phyloP scores from a whole-genome alignment of 345 rosid species.

The Fremontodendron californicum region DNA sequence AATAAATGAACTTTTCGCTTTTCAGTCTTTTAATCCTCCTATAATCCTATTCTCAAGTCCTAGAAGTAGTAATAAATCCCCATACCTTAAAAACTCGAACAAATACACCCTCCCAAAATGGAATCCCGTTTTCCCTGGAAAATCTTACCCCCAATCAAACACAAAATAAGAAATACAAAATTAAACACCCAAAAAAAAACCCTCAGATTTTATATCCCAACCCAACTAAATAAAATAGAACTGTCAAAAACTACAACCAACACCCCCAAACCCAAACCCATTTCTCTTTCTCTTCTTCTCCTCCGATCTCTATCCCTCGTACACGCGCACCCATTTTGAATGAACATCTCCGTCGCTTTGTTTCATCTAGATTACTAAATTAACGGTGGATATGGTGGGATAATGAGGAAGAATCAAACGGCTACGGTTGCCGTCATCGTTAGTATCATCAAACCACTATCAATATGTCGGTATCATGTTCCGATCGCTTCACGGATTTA shows the following conservation, averaged over 20 bases:
- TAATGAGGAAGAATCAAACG: conserved; percentile 31
- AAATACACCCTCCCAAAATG: conserved; percentile 18
- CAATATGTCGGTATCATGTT: conserved; percentile 51
- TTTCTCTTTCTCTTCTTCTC: conserved; percentile 14
- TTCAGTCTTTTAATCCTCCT: too few species aligned
- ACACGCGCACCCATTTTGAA: background rate
- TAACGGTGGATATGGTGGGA: conserved; percentile 29
- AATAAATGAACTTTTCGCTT: background rate
- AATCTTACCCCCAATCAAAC: conserved; percentile 17
- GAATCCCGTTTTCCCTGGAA: conserved; percentile 52
- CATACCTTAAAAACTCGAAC: background rate
- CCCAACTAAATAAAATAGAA: conserved; percentile 36
- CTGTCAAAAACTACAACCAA: conserved; percentile 17
- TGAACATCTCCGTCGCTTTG: background rate
- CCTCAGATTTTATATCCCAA: conserved; percentile 53
- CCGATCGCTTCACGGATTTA: conserved; percentile 63
- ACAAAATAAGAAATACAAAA: background rate
- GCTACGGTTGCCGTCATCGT: conserved; percentile 11
- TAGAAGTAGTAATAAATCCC: background rate
- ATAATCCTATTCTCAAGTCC: background rate
- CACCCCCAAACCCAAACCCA: conserved; percentile 3
- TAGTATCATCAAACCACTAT: background rate
- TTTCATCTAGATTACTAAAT: conserved; percentile 1
- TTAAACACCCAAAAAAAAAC: background rate
- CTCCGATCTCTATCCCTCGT: background rate